Conservation (phyloP, 2,329 filamentous ascomycete species). For the Fusarium foetens region DNA sequence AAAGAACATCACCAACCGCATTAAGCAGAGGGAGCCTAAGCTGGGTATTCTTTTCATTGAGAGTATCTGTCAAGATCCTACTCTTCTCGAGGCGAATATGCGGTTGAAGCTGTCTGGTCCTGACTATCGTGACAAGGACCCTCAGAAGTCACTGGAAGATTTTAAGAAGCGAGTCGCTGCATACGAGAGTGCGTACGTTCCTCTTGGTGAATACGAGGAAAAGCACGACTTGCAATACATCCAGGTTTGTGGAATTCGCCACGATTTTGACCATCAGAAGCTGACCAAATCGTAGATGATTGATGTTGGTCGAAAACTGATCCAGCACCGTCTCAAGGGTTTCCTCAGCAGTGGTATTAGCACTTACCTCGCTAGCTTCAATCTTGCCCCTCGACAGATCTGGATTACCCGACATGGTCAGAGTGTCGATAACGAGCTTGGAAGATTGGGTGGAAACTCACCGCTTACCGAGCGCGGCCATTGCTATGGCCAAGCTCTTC, state of each 20-base stretch:
- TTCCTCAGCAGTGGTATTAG: slow-evolving; percentile 93
- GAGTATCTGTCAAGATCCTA: slow-evolving; percentile 87
- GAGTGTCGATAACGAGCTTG: slow-evolving; percentile 85
- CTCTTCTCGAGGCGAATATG: slow-evolving; percentile 94
- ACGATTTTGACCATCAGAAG: neutral
- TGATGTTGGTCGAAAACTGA: slow-evolving; percentile 93
- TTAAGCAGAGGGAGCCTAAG: slow-evolving; percentile 84
- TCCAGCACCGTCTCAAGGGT: slow-evolving; percentile 88
- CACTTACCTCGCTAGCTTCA: slow-evolving; percentile 96
- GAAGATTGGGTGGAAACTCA: slow-evolving; percentile 92
- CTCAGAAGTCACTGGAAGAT: slow-evolving; percentile 82
- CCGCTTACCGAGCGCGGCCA: slow-evolving; percentile 82
- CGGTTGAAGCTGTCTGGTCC: slow-evolving; percentile 94
- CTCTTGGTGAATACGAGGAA: slow-evolving; percentile 91
- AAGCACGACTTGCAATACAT: slow-evolving; percentile 92
- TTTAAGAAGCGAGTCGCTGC: slow-evolving; percentile 93
- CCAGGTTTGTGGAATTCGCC: slow-evolving; percentile 60
- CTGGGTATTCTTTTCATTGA: slow-evolving; percentile 95
- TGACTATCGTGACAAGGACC: slow-evolving; percentile 95
- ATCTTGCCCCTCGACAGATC: slow-evolving; percentile 92
- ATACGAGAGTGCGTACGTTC: slow-evolving; percentile 94
- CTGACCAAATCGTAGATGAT: slow-evolving; percentile 74
- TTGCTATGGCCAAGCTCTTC: slow-evolving; percentile 80
- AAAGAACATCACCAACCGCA: slow-evolving; percentile 83
- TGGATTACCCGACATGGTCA: slow-evolving; percentile 98